These are phyloP conservation scores for Wolfiporia cocos DNA, from an alignment of 1,284 basidiomycete species.

Conservation along the genomic window DNA sequence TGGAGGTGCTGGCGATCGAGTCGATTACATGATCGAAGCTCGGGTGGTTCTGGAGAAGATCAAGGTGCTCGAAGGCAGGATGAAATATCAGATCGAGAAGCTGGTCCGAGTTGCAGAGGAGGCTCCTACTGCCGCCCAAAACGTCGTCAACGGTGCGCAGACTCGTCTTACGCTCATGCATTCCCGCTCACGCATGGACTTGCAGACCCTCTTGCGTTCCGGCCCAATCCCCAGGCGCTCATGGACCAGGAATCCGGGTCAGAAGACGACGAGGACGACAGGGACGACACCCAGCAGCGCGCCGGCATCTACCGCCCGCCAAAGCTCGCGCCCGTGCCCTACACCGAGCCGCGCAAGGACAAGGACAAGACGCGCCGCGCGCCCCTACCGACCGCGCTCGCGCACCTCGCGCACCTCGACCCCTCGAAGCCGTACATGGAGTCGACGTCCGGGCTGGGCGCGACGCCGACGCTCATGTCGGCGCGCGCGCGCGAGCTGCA, in stretches of 20 bases:
- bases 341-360: constrained; percentile 59
- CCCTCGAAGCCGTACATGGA: constrained; percentile 62
- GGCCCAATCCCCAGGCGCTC: constrained; percentile 78
- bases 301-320: constrained; percentile 86
- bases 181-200: not conserved
- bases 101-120: constrained; percentile 70
- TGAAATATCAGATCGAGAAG: constrained; percentile 96
- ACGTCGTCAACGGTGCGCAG: constrained; percentile 59
- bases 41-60: constrained; percentile 77
- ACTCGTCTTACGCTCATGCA: constrained; percentile 4
- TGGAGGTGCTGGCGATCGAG: constrained; percentile 52
- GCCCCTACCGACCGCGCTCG: constrained; percentile 66
- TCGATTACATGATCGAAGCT: constrained; percentile 70
- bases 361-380: constrained; percentile 39
- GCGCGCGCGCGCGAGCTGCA: constrained; percentile 74
- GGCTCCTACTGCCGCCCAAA: constrained; percentile 43
- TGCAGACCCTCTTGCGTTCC: constrained; percentile 84
- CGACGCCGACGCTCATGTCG: constrained; percentile 50
- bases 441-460: constrained; percentile 75
- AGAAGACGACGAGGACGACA: constrained; percentile 27
- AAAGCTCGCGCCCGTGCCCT: constrained; percentile 88
- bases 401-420: constrained; percentile 62
- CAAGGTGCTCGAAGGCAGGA: constrained; percentile 75
- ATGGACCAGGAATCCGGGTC: constrained; percentile 34
- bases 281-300: constrained; percentile 25